Percentiles rank a stretch among this genome's conserved stretches.
phyloP scores from a whole-genome alignment of 768 basidiomycete genomes.

The Naematelia aurantialba region DNA sequence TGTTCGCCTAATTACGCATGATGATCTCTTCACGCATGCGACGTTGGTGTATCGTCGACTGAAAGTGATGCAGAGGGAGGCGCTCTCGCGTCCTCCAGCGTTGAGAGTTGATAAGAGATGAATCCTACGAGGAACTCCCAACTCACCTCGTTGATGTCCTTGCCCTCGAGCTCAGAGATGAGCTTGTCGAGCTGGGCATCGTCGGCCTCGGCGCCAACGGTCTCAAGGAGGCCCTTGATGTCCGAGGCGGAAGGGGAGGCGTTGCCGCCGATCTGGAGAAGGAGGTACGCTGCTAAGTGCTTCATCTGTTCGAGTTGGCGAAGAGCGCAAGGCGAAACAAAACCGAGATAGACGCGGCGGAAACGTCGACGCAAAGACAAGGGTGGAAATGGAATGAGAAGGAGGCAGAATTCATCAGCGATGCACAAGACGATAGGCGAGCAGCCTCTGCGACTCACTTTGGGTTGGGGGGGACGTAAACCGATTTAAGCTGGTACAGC shows the following conservation, averaged over 20 bases:
- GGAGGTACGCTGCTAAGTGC: constrained; percentile 85
- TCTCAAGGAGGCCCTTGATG: constrained; percentile 76
- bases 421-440: not conserved
- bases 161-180: constrained; percentile 84
- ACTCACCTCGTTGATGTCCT: constrained; percentile 74
- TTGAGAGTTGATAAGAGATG: not conserved
- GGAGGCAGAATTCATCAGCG: not conserved
- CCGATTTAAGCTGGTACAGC: constrained; percentile 30
- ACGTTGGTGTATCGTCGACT: too few relatives aligned
- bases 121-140: not conserved
- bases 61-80: too few relatives aligned
- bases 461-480: constrained; percentile 18
- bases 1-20: not conserved
- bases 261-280: constrained; percentile 93
- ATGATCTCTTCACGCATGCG: not conserved
- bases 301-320: constrained; percentile 45
- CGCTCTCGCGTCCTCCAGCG: too few relatives aligned
- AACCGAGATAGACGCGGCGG: not conserved
- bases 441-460: not conserved
- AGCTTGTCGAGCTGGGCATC: constrained; percentile 73
- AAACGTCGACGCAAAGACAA: not conserved
- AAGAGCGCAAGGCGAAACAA: not conserved
- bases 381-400: not conserved
- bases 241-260: constrained; percentile 77
- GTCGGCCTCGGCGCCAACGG: constrained; percentile 86